A percentile compares a stretch with the other conserved stretches of the same genome.
Evolutionary conservation across 2,329 filamentous ascomycete genomes (phyloP).

Genomic region (Fusarium sterilihyphosum): DNA sequence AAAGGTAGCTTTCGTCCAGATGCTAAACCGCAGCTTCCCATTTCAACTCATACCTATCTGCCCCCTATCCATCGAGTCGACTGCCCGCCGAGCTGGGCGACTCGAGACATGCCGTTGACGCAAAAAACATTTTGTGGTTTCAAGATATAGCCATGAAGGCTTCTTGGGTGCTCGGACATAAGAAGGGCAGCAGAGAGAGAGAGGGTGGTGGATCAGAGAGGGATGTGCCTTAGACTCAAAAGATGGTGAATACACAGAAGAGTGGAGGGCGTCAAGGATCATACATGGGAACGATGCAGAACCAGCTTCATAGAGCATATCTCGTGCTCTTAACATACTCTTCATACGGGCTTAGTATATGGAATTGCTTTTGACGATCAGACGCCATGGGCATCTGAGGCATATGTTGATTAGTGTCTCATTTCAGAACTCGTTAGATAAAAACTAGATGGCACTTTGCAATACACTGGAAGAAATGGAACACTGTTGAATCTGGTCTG

Average conservation of each 20-base stretch:
- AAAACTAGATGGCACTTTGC: slow-evolving; percentile 3
- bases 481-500: neutral
- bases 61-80: slow-evolving; percentile 7
- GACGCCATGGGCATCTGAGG: neutral
- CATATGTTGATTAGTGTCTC: neutral
- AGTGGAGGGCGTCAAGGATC: slow-evolving; percentile 1
- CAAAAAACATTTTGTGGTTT: neutral
- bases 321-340: slow-evolving; percentile 1
- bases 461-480: neutral
- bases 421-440: neutral
- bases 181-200: slow-evolving; percentile 6
- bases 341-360: slow-evolving; percentile 9
- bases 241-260: neutral
- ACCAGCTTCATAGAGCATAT: slow-evolving; percentile 2
- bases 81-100: neutral
- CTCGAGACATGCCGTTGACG: slow-evolving; percentile 2
- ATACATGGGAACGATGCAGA: slow-evolving; percentile 11
- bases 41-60: slow-evolving; percentile 8
- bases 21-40: slow-evolving; percentile 11
- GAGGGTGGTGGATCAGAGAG: slow-evolving; percentile 7
- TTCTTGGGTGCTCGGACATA: slow-evolving; percentile 4
- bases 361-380: slow-evolving; percentile 3
- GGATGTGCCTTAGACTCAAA: slow-evolving; percentile 9
- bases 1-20: slow-evolving; percentile 11
- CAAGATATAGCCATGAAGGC: slow-evolving; percentile 12